Evolutionary conservation across 345 rosid genomes (phyloP).

Genomic region (Hibiscus tridactylites): DNA sequence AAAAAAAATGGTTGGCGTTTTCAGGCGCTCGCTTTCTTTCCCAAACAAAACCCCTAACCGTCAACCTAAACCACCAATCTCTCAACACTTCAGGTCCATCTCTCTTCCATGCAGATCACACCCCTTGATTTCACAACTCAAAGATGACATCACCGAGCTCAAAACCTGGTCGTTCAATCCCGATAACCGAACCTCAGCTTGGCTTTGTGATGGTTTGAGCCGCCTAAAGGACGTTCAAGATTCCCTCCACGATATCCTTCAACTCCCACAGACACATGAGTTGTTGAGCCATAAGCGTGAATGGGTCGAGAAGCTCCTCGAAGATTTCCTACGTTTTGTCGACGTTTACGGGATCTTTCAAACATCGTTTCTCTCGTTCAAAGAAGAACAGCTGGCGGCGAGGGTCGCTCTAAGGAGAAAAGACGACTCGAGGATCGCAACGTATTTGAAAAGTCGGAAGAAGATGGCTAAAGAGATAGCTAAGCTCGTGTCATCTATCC

Average conservation of each 20-base stretch:
- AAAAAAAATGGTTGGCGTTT: constrained; percentile 18
- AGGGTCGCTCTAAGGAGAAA: constrained; percentile 44
- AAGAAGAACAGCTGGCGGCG: constrained; percentile 41
- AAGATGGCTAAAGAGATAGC: constrained; percentile 33
- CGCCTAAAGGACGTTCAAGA: constrained; percentile 36
- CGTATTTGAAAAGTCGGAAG: constrained; percentile 27
- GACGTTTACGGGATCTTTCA: constrained; percentile 56
- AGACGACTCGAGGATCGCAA: constrained; percentile 32
- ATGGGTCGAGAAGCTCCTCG: constrained; percentile 44
- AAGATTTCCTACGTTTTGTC: constrained; percentile 41
- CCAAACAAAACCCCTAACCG: constrained; percentile 38
- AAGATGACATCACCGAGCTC: constrained; percentile 25
- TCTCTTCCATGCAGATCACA: constrained; percentile 54
- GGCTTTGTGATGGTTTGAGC: constrained; percentile 36
- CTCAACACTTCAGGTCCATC: constrained; percentile 51
- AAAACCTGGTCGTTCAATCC: constrained; percentile 20
- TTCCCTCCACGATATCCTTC: constrained; percentile 39
- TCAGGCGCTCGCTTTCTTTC: constrained; percentile 52
- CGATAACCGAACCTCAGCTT: constrained; percentile 21
- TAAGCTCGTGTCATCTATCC: constrained; percentile 23
- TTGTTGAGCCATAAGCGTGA: constrained; percentile 32
- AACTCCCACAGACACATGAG: constrained; percentile 47
- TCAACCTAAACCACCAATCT: constrained; percentile 28
- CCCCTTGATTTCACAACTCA: constrained; percentile 47
- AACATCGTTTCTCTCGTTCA: constrained; percentile 25